Evolutionary conservation across 2,329 filamentous ascomycete genomes (phyloP), one percentile per base, ranked within the genome.

Genomic region (Colletotrichum kahawae): DNA sequence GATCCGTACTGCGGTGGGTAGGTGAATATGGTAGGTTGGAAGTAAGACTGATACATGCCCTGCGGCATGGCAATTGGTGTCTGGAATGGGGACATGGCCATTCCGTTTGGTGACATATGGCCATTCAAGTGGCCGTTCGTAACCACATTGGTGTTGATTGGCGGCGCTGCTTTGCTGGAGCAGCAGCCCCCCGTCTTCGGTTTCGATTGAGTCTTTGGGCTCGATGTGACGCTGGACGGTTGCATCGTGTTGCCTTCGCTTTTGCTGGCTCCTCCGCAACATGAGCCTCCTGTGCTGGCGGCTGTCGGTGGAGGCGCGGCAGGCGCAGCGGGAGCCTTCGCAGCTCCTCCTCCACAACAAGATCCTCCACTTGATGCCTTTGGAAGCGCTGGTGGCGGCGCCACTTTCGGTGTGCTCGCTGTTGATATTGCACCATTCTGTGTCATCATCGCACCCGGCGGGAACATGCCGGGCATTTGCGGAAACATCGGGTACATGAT

Each of bases 1-100:
- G 89, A 90, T 9, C 89, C 89, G 79, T 89, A 90, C 27, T 89
- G 85, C 4, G 89, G 84, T 6, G 89, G 89, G 66, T 90, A 90
- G 10, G 87, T 87, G 76, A 89, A 90, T 18, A 90, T 82, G 18
- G 85, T 87, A 3, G 85, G 84, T 43, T 87, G 86, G 67, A 84
- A 87, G 78, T 84, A 86, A 8, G 82, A 70, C n/a, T 48, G 79
- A 75, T 84, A 85, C 76, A 86, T 82, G 74, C 83, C 82, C 67
- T 85, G 83, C 2, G 82, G 80, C 78, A 87, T 81, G 62, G 82
- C 78, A 31, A 85, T 80, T 0, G 83, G 79, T 4, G 82, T 70
- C 48, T 83, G 83, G 62, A 85, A 86, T 3, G 84, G 82, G 8
- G 82, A 76, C 77, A 85, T 82, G 67, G 74, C 77, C 21, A 78